Evolutionary conservation across 2,329 filamentous ascomycete species (phyloP).

Genomic region (Xylariaceae sp.): DNA sequence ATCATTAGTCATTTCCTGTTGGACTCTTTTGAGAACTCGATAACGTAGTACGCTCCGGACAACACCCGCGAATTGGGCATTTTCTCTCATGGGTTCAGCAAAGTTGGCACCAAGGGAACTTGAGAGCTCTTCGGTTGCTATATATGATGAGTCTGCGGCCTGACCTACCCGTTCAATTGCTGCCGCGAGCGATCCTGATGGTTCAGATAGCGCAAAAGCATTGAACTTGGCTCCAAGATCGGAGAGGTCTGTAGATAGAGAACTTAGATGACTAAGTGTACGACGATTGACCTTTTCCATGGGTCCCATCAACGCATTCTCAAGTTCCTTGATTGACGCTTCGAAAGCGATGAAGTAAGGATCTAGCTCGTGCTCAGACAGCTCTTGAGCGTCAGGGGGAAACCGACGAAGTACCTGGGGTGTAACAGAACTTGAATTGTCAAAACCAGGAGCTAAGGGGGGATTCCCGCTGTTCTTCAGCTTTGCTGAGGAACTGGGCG

Average conservation of each 20-base stretch:
- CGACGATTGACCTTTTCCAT: conserved; percentile 97
- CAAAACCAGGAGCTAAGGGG: conserved; percentile 43
- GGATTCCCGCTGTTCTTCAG: conserved; percentile 65
- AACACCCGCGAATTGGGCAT: conserved; percentile 94
- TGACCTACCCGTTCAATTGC: conserved; percentile 95
- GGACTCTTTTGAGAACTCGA: conserved; percentile 88
- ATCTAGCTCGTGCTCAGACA: conserved; percentile 90
- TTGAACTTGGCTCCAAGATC: conserved; percentile 97
- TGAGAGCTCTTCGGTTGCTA: conserved; percentile 91
- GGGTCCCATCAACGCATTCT: conserved; percentile 84
- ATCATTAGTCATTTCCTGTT: conserved; percentile 96
- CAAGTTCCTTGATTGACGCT: conserved; percentile 87
- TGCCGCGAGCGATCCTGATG: conserved; percentile 83
- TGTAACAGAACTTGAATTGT: conserved; percentile 46
- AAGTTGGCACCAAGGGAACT: conserved; percentile 89
- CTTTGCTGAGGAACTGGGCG: conserved; percentile 85
- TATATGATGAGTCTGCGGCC: conserved; percentile 93
- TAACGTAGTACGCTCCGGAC: conserved; percentile 89
- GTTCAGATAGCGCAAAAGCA: conserved; percentile 93
- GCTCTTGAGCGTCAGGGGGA: conserved; percentile 74
- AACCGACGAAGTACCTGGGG: conserved; percentile 77
- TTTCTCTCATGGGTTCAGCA: conserved; percentile 96
- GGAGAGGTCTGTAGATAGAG: conserved; percentile 83
- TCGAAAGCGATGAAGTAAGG: conserved; percentile 97
- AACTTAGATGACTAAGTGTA: conserved; percentile 82